A percentile compares a stretch with the other conserved stretches of the same genome.
These are phyloP conservation scores for Candida sithepensis DNA, from an alignment of 805 yeast genomes.

Conservation along the genomic window DNA sequence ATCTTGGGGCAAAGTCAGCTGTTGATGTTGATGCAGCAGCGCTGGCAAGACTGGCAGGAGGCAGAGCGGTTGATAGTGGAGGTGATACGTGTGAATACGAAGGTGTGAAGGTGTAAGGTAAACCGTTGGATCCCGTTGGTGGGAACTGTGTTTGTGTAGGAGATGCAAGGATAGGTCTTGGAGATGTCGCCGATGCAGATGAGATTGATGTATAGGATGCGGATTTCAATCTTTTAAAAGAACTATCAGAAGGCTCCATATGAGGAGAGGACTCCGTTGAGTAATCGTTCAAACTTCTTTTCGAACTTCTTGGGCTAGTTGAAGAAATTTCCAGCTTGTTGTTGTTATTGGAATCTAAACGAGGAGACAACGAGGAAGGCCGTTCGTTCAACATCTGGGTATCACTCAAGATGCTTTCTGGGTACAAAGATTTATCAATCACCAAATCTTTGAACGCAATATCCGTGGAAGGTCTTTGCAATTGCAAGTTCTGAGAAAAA, in stretches of 20 bases:
- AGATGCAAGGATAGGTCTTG: neutral
- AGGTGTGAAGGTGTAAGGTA: neutral
- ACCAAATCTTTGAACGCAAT: slow-evolving; percentile 28
- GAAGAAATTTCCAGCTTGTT: neutral
- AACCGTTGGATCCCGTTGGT: neutral
- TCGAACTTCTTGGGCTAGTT: neutral
- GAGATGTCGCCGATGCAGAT: neutral
- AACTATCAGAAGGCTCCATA: neutral
- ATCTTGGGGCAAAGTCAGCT: neutral
- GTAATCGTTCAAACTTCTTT: neutral
- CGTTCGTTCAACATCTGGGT: neutral
- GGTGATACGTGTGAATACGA: neutral
- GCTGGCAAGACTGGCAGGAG: too few species aligned
- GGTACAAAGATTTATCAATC: slow-evolving; percentile 20
- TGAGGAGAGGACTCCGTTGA: neutral
- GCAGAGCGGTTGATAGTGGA: neutral
- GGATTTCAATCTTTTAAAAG: neutral
- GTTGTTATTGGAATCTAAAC: neutral
- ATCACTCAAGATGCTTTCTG: slow-evolving; percentile 7
- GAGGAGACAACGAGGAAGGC: too few species aligned
- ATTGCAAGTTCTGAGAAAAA: slow-evolving; percentile 5
- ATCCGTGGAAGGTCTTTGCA: slow-evolving; percentile 45
- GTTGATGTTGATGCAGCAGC: too few species aligned
- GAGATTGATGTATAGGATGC: neutral
- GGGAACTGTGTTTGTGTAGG: neutral